Conservation (phyloP, 1,284 basidiomycete genomes). For the Puccinia horiana region DNA sequence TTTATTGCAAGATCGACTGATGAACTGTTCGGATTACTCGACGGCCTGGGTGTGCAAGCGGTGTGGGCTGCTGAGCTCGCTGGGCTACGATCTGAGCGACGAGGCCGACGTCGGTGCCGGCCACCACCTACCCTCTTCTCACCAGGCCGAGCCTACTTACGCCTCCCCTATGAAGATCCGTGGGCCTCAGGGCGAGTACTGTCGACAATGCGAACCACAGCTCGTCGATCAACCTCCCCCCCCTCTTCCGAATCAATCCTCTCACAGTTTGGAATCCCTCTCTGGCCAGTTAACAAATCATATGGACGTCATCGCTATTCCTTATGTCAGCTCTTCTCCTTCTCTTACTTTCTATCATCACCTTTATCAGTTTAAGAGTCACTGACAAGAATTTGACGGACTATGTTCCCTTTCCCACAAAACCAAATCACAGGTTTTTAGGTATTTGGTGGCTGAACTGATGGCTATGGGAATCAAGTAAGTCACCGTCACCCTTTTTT, state of each 20-base stretch:
- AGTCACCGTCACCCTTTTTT: neutral
- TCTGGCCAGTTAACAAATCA: constrained; percentile 63
- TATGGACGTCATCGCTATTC: constrained; percentile 89
- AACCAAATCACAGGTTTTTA: constrained; percentile 54
- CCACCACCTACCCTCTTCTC: constrained; percentile 55
- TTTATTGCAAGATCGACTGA: constrained; percentile 93
- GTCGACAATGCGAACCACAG: constrained; percentile 57
- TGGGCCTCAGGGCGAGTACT: constrained; percentile 69
- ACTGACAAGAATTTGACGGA: constrained; percentile 62
- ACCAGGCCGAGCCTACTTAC: constrained; percentile 62
- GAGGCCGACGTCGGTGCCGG: constrained; percentile 63
- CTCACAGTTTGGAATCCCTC: constrained; percentile 63
- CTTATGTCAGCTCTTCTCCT: constrained; percentile 69
- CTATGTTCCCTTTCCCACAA: constrained; percentile 69
- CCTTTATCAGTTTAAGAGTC: neutral
- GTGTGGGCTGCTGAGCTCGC: constrained; percentile 90
- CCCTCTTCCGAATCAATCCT: constrained; percentile 50
- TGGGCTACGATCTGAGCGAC: constrained; percentile 84
- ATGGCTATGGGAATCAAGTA: constrained; percentile 65
- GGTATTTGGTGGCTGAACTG: constrained; percentile 64
- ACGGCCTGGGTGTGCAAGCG: constrained; percentile 96
- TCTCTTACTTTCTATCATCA: constrained; percentile 52
- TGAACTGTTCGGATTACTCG: constrained; percentile 99
- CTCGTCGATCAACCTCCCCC: neutral
- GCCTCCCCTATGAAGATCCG: constrained; percentile 55